Evolutionary conservation across 768 basidiomycete genomes (phyloP), one percentile per base, ranked within the genome.

Genomic region (Rhodotorula sphaerocarpa): DNA sequence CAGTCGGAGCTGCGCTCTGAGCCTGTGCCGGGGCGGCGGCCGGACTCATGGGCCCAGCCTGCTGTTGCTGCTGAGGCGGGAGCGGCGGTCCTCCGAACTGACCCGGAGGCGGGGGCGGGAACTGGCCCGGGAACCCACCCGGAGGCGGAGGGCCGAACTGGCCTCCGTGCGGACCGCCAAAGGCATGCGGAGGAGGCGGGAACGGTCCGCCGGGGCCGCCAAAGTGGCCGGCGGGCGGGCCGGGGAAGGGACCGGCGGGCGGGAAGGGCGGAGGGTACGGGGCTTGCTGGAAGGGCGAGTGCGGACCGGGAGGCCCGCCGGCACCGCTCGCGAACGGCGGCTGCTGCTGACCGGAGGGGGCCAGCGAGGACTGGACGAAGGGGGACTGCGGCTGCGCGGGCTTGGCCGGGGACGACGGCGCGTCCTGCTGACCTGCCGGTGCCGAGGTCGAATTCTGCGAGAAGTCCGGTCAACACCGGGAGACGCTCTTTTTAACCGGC

Each of bases 291-390:
- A 54, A 21, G 36, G 42, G 42, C 2, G 61, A 57, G 43, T 45
- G 14, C 39, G 52, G 48, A 3, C 59, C 59, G 25, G 65, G 59
- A 0, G 46, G 50, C 16, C 63, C 63, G 42, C 55, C 58, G 23
- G 57, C 57, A 0, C 48, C 44, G 54, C 39, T 44, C 27, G 58
- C 54, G 31, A 54, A 50, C 2, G 60, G 60, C 11, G 54, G 48
- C 34, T 50, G 54, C 46, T 61, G 55, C 23, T 48, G 42, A 11
- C n/a, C 61, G 55, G 52, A 62, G 18, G 61, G 25, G 41, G 57
- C 27, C 39, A 27, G 39, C 54, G 34, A 47, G 20, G 36, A 39
- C 30, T 55, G 55, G 23, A 39, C 28, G 61, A 52, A 60, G 11
- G 61, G 50, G 1, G 57, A 63, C 18, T 50, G 39, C 7, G 57